Evolutionary conservation across 2,329 filamentous ascomycete species (phyloP).

Genomic region (Arthroderma uncinatum): DNA sequence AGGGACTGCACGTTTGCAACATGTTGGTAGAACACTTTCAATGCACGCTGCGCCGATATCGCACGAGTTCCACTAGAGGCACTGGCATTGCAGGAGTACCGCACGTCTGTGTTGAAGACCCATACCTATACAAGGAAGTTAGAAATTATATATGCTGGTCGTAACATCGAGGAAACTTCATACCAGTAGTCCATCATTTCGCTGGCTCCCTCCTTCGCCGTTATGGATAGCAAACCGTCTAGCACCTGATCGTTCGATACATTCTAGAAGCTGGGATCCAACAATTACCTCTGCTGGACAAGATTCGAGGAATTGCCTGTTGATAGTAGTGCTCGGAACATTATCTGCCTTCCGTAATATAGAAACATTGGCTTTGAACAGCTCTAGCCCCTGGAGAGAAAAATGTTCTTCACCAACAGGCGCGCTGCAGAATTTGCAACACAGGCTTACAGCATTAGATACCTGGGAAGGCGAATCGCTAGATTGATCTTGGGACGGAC

Average conservation of each 20-base stretch:
- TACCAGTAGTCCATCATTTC: conserved; percentile 29
- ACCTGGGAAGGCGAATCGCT: background rate
- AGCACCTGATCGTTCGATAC: conserved; percentile 45
- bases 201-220: conserved; percentile 15
- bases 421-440: conserved; percentile 24
- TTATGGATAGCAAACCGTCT: conserved; percentile 44
- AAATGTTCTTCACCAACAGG: conserved; percentile 32
- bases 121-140: conserved; percentile 35
- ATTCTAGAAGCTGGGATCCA: conserved; percentile 45
- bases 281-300: conserved; percentile 33
- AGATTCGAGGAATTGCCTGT: conserved; percentile 22
- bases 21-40: conserved; percentile 47
- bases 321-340: conserved; percentile 18
- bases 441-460: conserved; percentile 12
- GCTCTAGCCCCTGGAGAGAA: conserved; percentile 23
- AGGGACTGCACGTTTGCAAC: conserved; percentile 23
- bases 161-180: conserved; percentile 8
- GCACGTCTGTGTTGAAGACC: conserved; percentile 51
- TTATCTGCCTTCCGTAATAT: conserved; percentile 15
- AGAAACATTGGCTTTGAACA: conserved; percentile 41
- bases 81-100: conserved; percentile 44
- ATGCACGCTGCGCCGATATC: conserved; percentile 35
- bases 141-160: background rate
- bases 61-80: conserved; percentile 5
- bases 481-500: background rate